A percentile compares a stretch with the other conserved stretches of the same genome.
Conservation (phyloP, 768 basidiomycete species). For the Phaeolepiota aurea region DNA sequence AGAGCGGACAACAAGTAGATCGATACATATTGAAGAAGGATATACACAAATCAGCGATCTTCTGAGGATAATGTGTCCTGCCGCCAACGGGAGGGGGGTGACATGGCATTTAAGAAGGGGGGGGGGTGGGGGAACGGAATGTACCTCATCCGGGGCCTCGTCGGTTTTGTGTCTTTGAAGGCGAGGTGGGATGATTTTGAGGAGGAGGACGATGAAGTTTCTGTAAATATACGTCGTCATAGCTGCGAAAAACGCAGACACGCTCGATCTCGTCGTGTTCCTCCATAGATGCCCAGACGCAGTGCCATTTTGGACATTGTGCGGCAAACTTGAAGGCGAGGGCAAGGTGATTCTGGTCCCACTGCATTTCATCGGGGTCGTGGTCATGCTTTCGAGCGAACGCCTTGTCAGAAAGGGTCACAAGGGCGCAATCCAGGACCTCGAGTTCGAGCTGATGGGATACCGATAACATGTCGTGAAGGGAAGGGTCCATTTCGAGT, state of each 20-base stretch:
- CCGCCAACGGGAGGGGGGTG: too few species aligned
- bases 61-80: too few species aligned
- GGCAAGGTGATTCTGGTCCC: conserved; percentile 38
- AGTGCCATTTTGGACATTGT: conserved; percentile 40
- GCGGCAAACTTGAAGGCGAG: conserved; percentile 49
- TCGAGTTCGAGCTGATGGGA: conserved; percentile 26
- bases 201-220: conserved; percentile 31
- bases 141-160: too few species aligned
- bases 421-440: conserved; percentile 43
- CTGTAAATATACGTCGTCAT: conserved; percentile 52
- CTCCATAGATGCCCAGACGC: conserved; percentile 54
- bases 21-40: too few species aligned
- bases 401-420: conserved; percentile 51
- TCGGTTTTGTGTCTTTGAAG: too few species aligned
- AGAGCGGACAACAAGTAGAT: too few species aligned
- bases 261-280: conserved; percentile 36
- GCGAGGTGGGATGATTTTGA: too few species aligned
- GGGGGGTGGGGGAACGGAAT: too few species aligned
- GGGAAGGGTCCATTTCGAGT: conserved; percentile 43
- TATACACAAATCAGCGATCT: too few species aligned
- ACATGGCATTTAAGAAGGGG: too few species aligned
- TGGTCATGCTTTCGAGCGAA: conserved; percentile 31
- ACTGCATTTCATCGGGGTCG: conserved; percentile 19
- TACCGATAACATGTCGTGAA: conserved; percentile 25
- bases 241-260: conserved; percentile 45